Evolutionary conservation across 2,329 filamentous ascomycete genomes (phyloP).

Genomic region (Cladobotryum mycophilum): DNA sequence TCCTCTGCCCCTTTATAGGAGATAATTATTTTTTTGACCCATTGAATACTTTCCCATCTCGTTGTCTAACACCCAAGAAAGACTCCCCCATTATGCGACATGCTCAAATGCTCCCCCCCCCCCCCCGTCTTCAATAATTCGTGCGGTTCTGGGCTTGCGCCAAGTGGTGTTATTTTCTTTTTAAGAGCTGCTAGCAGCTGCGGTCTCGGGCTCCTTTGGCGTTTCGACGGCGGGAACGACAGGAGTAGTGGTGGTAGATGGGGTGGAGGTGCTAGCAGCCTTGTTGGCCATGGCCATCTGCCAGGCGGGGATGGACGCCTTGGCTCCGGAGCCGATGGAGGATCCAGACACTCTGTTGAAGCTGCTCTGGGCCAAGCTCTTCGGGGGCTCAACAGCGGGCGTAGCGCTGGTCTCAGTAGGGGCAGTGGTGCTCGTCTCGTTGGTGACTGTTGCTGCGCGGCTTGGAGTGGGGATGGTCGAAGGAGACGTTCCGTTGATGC

Average conservation of each 20-base stretch:
- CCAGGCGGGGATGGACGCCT: conserved; percentile 72
- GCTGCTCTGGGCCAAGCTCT: conserved; percentile 24
- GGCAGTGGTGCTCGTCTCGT: conserved; percentile 15
- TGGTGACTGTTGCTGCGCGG: not conserved
- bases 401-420: conserved; percentile 20
- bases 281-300: conserved; percentile 66
- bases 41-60: not conserved
- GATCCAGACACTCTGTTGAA: conserved; percentile 31
- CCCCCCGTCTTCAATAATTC: conserved; percentile 1
- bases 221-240: conserved; percentile 4
- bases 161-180: too few relatives aligned
- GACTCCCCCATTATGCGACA: not conserved
- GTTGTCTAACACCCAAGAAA: not conserved
- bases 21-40: not conserved
- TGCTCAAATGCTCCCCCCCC: not conserved
- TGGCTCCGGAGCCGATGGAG: conserved; percentile 36
- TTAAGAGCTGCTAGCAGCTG: conserved; percentile 10
- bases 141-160: conserved; percentile 3
- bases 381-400: conserved; percentile 25
- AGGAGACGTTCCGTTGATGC: conserved; percentile 16
- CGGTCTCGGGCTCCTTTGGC: not conserved
- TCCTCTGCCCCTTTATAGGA: not conserved
- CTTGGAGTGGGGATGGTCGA: conserved; percentile 11
- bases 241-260: conserved; percentile 1
- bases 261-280: conserved; percentile 15